Conservation (phyloP, 805 yeast genomes). For the Monosporozyma siamensis region DNA sequence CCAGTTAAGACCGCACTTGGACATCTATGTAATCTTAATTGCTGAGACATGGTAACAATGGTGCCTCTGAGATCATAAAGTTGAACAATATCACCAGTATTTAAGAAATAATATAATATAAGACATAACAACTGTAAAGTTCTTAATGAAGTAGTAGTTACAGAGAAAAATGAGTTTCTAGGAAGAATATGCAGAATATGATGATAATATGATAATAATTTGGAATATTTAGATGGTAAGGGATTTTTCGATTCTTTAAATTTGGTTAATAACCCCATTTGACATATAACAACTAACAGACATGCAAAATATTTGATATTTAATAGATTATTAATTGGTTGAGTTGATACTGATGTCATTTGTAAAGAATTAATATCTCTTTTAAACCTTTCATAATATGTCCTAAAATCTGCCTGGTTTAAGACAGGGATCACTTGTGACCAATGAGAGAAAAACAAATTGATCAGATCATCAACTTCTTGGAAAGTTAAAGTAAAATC, state of each 20-base stretch:
- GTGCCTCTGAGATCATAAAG: constrained; percentile 70
- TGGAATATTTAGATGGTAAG: constrained; percentile 1
- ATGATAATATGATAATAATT: constrained; percentile 43
- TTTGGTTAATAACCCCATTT: constrained; percentile 24
- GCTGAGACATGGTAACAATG: constrained; percentile 76
- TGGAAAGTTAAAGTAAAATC: constrained; percentile 8
- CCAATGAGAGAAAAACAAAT: constrained; percentile 72
- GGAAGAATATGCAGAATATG: constrained; percentile 48
- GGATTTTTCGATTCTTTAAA: constrained; percentile 15
- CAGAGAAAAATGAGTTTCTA: constrained; percentile 47
- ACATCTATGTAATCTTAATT: constrained; percentile 73
- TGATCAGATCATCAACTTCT: constrained; percentile 53
- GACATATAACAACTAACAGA: constrained; percentile 21
- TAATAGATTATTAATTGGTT: constrained; percentile 5
- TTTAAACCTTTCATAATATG: constrained; percentile 37
- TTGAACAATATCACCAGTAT: constrained; percentile 63
- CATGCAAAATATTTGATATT: constrained; percentile 26
- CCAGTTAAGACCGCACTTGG: constrained; percentile 70
- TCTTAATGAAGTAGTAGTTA: constrained; percentile 52
- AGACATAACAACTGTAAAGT: constrained; percentile 61
- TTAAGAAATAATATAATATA: constrained; percentile 60
- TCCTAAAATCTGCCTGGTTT: constrained; percentile 59
- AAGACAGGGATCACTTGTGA: constrained; percentile 58
- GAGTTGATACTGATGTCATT: not conserved
- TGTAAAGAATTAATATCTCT: constrained; percentile 6